A percentile compares a stretch with the other conserved stretches of the same genome.
Conservation (phyloP, 2,329 filamentous ascomycete genomes). For the Pyrenochaeta sp. region DNA sequence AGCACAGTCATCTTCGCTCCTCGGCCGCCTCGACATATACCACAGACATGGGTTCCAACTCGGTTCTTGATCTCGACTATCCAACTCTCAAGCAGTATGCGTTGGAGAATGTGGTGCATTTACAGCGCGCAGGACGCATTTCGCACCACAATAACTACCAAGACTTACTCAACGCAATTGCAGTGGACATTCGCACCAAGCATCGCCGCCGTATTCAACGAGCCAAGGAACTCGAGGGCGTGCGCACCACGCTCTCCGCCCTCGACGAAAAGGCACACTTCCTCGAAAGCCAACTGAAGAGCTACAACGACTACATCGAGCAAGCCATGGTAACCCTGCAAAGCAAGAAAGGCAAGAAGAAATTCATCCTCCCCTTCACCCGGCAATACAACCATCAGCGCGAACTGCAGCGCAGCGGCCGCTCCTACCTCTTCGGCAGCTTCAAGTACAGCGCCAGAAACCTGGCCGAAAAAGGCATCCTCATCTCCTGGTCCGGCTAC, state of each 20-base stretch:
- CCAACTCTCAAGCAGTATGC: slow-evolving; percentile 91
- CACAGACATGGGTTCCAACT: slow-evolving; percentile 53
- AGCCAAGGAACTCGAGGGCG: slow-evolving; percentile 87
- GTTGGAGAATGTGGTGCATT: slow-evolving; percentile 88
- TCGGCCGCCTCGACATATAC: slow-evolving; percentile 88
- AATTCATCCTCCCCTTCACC: slow-evolving; percentile 94
- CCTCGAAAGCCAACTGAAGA: slow-evolving; percentile 93
- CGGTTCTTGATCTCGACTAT: slow-evolving; percentile 88
- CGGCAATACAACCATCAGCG: slow-evolving; percentile 99
- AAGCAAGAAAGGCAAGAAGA: slow-evolving; percentile 94
- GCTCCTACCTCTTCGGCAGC: slow-evolving; percentile 95
- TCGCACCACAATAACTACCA: slow-evolving; percentile 90
- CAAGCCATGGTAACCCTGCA: slow-evolving; percentile 97
- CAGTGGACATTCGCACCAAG: slow-evolving; percentile 95
- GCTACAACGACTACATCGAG: slow-evolving; percentile 99
- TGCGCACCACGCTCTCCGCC: slow-evolving; percentile 75
- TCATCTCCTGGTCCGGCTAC: slow-evolving; percentile 90
- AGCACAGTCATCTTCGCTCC: slow-evolving; percentile 65
- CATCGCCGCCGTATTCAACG: slow-evolving; percentile 90
- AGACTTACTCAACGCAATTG: slow-evolving; percentile 96
- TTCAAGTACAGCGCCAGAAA: slow-evolving; percentile 95
- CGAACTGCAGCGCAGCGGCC: slow-evolving; percentile 89
- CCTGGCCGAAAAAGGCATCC: slow-evolving; percentile 89
- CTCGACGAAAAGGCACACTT: slow-evolving; percentile 88
- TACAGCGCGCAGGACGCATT: slow-evolving; percentile 88